A percentile compares a stretch with the other conserved stretches of the same genome.
Evolutionary conservation across 495 filamentous ascomycete species (phyloP).

Genomic region (Geopyxis carbonaria): DNA sequence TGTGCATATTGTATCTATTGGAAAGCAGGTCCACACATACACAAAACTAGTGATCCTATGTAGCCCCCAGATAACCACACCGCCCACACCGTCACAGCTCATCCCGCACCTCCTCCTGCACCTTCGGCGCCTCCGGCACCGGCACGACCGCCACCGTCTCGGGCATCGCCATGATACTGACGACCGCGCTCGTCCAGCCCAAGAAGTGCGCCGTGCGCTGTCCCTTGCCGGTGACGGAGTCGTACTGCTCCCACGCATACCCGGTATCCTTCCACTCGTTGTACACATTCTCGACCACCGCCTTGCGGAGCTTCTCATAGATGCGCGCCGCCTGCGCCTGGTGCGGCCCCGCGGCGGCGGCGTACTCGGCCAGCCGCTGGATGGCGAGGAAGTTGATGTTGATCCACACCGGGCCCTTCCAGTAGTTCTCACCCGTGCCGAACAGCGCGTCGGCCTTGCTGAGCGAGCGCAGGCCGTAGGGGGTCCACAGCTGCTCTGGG

Average conservation of each 20-base stretch:
- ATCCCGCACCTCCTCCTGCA: slow-evolving; percentile 5
- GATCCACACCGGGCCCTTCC: slow-evolving; percentile 90
- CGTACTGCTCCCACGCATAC: slow-evolving; percentile 98
- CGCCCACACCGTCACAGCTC: slow-evolving; percentile 11
- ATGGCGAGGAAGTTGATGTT: slow-evolving; percentile 92
- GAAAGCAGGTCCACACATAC: too few relatives aligned
- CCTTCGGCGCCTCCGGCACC: slow-evolving; percentile 4
- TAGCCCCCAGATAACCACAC: too few relatives aligned
- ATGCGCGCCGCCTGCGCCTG: slow-evolving; percentile 50
- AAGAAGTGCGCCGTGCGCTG: slow-evolving; percentile 97
- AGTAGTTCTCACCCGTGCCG: slow-evolving; percentile 88
- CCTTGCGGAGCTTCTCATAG: slow-evolving; percentile 60
- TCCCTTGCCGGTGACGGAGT: slow-evolving; percentile 76
- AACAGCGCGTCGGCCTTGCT: slow-evolving; percentile 71
- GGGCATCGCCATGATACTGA: slow-evolving; percentile 93
- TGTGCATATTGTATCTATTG: too few relatives aligned
- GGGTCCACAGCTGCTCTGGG: slow-evolving; percentile 72
- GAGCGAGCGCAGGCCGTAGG: slow-evolving; percentile 69
- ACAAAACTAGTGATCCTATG: too few relatives aligned
- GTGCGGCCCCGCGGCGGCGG: slow-evolving; percentile 49
- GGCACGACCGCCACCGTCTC: slow-evolving; percentile 25
- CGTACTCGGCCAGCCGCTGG: slow-evolving; percentile 42
- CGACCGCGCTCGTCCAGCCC: slow-evolving; percentile 93
- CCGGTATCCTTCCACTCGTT: slow-evolving; percentile 74
- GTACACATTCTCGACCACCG: slow-evolving; percentile 80